A percentile compares a stretch with the other conserved stretches of the same genome.
Conservation (phyloP, 1,284 basidiomycete genomes). For the Entoloma clypeatum region DNA sequence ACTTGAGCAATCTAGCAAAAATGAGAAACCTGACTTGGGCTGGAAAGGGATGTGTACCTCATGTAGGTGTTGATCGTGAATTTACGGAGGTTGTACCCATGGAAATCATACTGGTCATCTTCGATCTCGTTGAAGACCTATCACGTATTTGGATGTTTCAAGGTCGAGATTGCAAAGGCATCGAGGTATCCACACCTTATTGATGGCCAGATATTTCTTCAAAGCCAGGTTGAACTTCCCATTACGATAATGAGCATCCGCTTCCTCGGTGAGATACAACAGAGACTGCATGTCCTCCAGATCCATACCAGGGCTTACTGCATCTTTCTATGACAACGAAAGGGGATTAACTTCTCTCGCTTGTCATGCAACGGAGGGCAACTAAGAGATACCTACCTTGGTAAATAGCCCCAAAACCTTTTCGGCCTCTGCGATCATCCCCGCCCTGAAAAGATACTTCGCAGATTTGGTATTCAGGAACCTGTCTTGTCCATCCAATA, state of each 20-base stretch:
- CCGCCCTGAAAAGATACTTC: slow-evolving; percentile 87
- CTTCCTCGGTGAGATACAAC: slow-evolving; percentile 86
- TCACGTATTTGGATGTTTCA: neutral
- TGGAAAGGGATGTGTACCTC: slow-evolving; percentile 46
- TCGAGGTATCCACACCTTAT: slow-evolving; percentile 49
- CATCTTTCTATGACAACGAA: slow-evolving; percentile 66
- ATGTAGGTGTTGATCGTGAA: slow-evolving; percentile 86
- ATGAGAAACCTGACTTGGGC: neutral
- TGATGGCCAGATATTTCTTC: slow-evolving; percentile 81
- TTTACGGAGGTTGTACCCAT: slow-evolving; percentile 90
- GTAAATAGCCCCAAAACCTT: slow-evolving; percentile 82
- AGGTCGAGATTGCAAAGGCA: neutral
- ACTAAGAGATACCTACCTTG: slow-evolving; percentile 52
- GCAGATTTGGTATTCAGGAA: slow-evolving; percentile 94
- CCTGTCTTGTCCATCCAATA: slow-evolving; percentile 91
- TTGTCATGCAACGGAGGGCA: neutral
- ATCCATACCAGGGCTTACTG: slow-evolving; percentile 72
- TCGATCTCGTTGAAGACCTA: slow-evolving; percentile 86
- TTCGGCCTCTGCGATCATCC: slow-evolving; percentile 72
- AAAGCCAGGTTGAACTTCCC: slow-evolving; percentile 79
- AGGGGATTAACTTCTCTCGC: neutral
- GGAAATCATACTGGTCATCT: slow-evolving; percentile 99
- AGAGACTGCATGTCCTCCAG: slow-evolving; percentile 96
- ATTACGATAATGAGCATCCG: slow-evolving; percentile 61
- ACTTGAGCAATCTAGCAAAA: slow-evolving; percentile 63